Evolutionary conservation across 2,329 filamentous ascomycete genomes (phyloP).

Genomic region (Proliferodiscus dingleyae): DNA sequence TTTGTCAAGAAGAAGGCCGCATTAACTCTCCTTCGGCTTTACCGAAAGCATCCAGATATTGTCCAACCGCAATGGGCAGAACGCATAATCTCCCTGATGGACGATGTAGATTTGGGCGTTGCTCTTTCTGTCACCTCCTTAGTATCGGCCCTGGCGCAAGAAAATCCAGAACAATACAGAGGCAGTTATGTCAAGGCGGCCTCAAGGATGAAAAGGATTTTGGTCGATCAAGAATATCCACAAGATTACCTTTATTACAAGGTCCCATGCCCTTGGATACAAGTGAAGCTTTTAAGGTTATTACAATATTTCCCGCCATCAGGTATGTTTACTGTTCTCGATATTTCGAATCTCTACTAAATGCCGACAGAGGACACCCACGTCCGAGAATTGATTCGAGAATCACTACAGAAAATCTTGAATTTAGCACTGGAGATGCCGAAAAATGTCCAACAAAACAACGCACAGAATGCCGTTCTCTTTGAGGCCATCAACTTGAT

Average conservation of each 20-base stretch:
- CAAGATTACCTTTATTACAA: constrained; percentile 98
- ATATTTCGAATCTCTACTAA: constrained; percentile 9
- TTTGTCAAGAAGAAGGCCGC: constrained; percentile 99
- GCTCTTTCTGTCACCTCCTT: constrained; percentile 92
- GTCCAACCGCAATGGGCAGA: constrained; percentile 97
- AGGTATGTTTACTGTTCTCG: constrained; percentile 46
- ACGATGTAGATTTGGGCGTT: constrained; percentile 90
- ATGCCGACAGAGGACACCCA: constrained; percentile 74
- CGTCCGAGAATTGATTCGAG: constrained; percentile 83
- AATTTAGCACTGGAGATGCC: constrained; percentile 88
- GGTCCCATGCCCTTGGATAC: constrained; percentile 97
- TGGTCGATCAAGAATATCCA: constrained; percentile 85
- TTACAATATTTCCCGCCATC: constrained; percentile 96
- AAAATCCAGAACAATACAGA: constrained; percentile 90
- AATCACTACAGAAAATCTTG: constrained; percentile 85
- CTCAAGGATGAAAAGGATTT: constrained; percentile 78
- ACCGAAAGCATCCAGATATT: constrained; percentile 90
- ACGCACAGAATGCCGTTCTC: constrained; percentile 94
- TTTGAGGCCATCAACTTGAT: constrained; percentile 99
- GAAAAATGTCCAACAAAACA: constrained; percentile 99
- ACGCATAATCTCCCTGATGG: constrained; percentile 97
- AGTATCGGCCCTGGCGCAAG: constrained; percentile 90
- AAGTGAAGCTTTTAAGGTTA: constrained; percentile 86
- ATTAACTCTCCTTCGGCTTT: constrained; percentile 83
- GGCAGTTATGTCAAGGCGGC: constrained; percentile 93